Evolutionary conservation across 2,329 filamentous ascomycete species (phyloP).

Genomic region (Akanthomyces lecanii): DNA sequence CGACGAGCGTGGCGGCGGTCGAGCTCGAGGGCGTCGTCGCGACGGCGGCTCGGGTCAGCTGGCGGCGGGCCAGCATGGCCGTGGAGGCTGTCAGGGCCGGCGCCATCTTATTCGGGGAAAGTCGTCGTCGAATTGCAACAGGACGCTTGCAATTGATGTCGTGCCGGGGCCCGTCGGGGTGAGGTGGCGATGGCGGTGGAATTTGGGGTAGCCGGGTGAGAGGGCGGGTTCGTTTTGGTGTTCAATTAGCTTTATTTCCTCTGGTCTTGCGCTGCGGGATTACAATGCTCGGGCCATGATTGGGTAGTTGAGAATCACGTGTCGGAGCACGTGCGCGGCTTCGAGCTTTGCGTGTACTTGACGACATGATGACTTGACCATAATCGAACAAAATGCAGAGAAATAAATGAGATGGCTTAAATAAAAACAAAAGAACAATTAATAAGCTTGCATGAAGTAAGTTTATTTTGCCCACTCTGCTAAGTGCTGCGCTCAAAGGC

Average conservation of each 20-base stretch:
- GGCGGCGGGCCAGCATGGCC: conserved; percentile 34
- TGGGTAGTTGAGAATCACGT: conserved; percentile 27
- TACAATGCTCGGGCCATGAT: conserved; percentile 38
- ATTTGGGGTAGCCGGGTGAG: conserved; percentile 8
- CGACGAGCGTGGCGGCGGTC: conserved; percentile 20
- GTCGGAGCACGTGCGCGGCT: conserved; percentile 28
- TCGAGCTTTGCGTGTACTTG: neutral
- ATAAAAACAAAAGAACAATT: no score
- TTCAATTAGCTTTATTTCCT: conserved; percentile 16
- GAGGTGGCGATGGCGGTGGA: neutral
- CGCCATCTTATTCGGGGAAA: conserved; percentile 25
- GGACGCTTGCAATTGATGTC: conserved; percentile 14
- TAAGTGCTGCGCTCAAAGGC: no score
- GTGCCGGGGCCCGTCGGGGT: conserved; percentile 6
- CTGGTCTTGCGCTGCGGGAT: conserved; percentile 32
- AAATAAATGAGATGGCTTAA: neutral
- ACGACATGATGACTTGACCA: neutral
- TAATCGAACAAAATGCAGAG: neutral
- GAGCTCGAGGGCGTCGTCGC: conserved; percentile 14
- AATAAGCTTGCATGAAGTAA: no score
- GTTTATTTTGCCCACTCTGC: no score
- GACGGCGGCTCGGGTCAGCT: conserved; percentile 27
- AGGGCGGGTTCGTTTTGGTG: conserved; percentile 14
- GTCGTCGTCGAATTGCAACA: conserved; percentile 13
- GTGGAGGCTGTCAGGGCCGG: conserved; percentile 30